A percentile compares a stretch with the other conserved stretches of the same genome.
phyloP scores from a whole-genome alignment of 805 yeast species.

The Nakazawaea ambrosiae region DNA sequence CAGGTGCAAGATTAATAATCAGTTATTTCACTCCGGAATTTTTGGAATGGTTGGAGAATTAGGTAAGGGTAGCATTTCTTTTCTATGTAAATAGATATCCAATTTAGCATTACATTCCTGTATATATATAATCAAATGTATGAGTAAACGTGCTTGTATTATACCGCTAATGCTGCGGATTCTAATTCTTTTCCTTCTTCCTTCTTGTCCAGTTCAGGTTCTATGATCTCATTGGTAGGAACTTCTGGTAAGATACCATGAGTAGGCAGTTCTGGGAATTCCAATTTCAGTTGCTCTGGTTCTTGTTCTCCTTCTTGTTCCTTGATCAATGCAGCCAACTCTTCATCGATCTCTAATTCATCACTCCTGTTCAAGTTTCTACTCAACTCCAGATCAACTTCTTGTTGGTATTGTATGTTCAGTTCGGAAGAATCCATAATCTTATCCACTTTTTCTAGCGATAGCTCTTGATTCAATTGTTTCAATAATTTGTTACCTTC shows the following conservation, averaged over 20 bases:
- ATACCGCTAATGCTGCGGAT: constrained; percentile 13
- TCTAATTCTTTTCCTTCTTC: constrained; percentile 16
- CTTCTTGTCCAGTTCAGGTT: not conserved
- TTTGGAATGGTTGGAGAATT: constrained; percentile 72
- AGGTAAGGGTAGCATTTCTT: not conserved
- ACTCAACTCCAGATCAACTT: constrained; percentile 50
- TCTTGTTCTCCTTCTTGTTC: constrained; percentile 27
- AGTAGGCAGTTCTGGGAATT: constrained; percentile 15
- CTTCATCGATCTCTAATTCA: constrained; percentile 63
- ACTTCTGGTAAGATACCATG: constrained; percentile 13
- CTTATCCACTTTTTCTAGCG: constrained; percentile 68
- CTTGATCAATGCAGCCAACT: constrained; percentile 41
- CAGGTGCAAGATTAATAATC: constrained; percentile 90
- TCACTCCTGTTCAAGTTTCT: constrained; percentile 33
- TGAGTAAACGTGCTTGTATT: too few species aligned
- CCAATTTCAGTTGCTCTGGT: constrained; percentile 12
- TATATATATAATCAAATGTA: too few species aligned
- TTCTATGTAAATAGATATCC: not conserved
- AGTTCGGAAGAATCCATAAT: constrained; percentile 82
- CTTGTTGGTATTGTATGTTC: constrained; percentile 72
- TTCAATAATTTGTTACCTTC: constrained; percentile 76
- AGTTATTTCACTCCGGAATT: constrained; percentile 95
- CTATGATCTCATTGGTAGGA: constrained; percentile 11
- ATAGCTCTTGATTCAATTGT: constrained; percentile 72
- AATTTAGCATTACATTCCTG: not conserved